Evolutionary conservation across 2,329 filamentous ascomycete genomes (phyloP).

Genomic region (Tolypocladium amazonense): DNA sequence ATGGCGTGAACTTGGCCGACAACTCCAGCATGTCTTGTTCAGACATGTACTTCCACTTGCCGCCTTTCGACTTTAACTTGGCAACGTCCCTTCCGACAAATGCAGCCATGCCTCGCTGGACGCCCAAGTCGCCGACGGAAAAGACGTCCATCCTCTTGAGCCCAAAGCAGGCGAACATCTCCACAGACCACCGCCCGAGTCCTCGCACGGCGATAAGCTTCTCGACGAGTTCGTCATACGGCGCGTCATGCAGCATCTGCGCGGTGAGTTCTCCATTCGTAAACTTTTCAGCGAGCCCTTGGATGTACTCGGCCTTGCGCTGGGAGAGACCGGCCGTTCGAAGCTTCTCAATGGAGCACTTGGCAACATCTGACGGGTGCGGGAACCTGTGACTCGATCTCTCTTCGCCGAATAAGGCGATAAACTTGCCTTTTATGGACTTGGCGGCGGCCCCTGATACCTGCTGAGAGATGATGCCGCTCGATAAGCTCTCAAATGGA

Average conservation of each 20-base stretch:
- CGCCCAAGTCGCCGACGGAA: conserved; percentile 80
- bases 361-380: conserved; percentile 60
- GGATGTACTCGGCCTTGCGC: conserved; percentile 91
- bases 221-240: conserved; percentile 78
- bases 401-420: conserved; percentile 53
- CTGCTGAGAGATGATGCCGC: conserved; percentile 91
- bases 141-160: conserved; percentile 93
- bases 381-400: conserved; percentile 48
- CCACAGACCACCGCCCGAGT: conserved; percentile 81
- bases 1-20: conserved; percentile 71
- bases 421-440: conserved; percentile 79
- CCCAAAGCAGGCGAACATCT: conserved; percentile 98
- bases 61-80: conserved; percentile 69
- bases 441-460: conserved; percentile 87
- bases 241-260: conserved; percentile 62
- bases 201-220: conserved; percentile 78
- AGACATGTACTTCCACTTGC: conserved; percentile 97
- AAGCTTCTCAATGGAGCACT: conserved; percentile 52
- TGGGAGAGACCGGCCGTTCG: conserved; percentile 83
- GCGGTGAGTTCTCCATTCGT: conserved; percentile 62
- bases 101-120: conserved; percentile 89
- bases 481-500: conserved; percentile 73
- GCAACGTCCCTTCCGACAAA: conserved; percentile 73
- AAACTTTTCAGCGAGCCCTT: conserved; percentile 78
- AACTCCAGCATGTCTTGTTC: conserved; percentile 86